Evolutionary conservation across 2,329 filamentous ascomycete genomes (phyloP), one percentile per base, ranked within the genome.

Genomic region (Alternaria tenuissima): DNA sequence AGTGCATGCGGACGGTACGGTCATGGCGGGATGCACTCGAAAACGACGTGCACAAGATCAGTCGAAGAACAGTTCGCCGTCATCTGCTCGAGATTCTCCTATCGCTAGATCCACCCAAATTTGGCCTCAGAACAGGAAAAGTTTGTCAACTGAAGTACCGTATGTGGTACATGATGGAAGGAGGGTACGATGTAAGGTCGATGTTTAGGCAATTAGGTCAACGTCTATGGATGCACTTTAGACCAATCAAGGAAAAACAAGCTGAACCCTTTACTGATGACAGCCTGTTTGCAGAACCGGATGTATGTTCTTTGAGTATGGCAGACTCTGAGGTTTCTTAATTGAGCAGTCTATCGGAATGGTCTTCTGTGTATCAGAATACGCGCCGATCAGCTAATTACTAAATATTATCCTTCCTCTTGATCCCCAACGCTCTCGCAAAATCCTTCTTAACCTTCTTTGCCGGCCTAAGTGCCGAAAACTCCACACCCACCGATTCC

Each of bases 101-200:
- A 16, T 3, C 12, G 5, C 12, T 7, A 6, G 20, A 22, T 24
- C 20, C 39, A 16, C 39, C 39, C 12, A 4, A 6, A 3, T 14
- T 14, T 11, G 12, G 7, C 1, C 14, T 1, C 14, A 22, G 3
- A 11, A 7, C 7, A 14, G 11, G 5, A 16, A 12, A n/a, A 42
- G 12, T 8, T 12, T 42, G 3, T 1, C 39, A 7, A 14, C 12
- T 42, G 1, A 12, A 41, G 4, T 41, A 3, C 1, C 9, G 3
- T 6, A 0, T 22, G 18, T 22, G 38, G 18, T 12, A 41, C 18
- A 0, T 0, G 20, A 41, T 20, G 4, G 8, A 0, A 20, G 20
- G 12, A 2, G 18, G 9, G 9, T 18, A 2, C 8, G 2, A 4
- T 9, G 3, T 8, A 4, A 7, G 18, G 38, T 4, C 1, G 18